Base-by-base conservation (phyloP, 1,284 basidiomycete species). In the Apiotrichum porosum region DNA sequence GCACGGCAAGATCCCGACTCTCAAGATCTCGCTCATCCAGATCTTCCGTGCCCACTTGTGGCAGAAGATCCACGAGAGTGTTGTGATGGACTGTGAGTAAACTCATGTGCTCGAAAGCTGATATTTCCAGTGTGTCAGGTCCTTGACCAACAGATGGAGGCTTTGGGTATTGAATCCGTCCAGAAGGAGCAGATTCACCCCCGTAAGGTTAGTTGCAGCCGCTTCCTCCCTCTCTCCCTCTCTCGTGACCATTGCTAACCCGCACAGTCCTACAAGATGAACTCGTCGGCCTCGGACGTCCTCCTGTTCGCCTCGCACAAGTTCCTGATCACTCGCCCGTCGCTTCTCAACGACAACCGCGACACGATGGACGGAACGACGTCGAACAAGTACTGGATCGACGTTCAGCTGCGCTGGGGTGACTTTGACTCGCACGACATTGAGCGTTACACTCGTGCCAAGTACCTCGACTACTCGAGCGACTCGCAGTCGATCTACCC, bases 201-300 rank as follows among this genome's bases (percentile, higher is more conserved):
- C 65, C 87, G 94, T 76, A 98, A 97, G n/a, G n/a, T n/a, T n/a
- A n/a, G n/a, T n/a, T n/a, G n/a, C n/a, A n/a, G n/a, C n/a, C n/a
- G n/a, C n/a, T n/a, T n/a, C n/a, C n/a, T n/a, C n/a, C n/a, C n/a
- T n/a, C n/a, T n/a, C n/a, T n/a, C n/a, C n/a, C n/a, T n/a, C n/a
- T n/a, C n/a, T n/a, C n/a, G n/a, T n/a, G n/a, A n/a, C n/a, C n/a
- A n/a, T n/a, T n/a, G n/a, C n/a, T n/a, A n/a, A n/a, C n/a, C n/a
- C n/a, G n/a, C n/a, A n/a, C n/a, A n/a, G 80, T 95, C 90, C 79
- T 99, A 99, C 83, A 97, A 97, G 81, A 97, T 98, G 91, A 98
- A 97, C 75, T 95, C 93, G 12, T 80, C 77, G n/a, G 78, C 78
- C 33, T 94, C 94, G 49, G 95, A 99, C 68, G 93, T 98, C 62